Evolutionary conservation across 352 stramenopile species (phyloP).

Genomic region (Phytopythium litorale): DNA sequence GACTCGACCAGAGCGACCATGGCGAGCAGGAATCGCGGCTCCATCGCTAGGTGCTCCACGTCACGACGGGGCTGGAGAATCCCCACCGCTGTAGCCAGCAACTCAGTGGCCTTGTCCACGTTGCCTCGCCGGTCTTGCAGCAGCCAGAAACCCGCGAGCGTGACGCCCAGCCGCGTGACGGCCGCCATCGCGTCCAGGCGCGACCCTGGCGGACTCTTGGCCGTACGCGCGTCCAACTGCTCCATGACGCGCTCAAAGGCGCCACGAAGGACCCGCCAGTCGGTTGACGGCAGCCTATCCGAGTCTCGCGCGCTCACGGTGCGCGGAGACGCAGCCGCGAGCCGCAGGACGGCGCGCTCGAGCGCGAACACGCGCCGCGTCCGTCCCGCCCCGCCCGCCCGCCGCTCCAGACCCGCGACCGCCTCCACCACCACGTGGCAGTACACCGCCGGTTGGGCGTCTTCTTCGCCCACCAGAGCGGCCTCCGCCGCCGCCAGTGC

Average conservation of each 20-base stretch:
- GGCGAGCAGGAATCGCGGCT: conserved; percentile 40
- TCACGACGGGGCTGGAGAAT: conserved; percentile 9
- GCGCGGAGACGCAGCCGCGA: background rate
- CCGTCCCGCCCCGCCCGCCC: background rate
- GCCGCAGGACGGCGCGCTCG: background rate
- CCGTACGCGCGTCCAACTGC: conserved; percentile 1
- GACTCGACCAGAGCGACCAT: conserved; percentile 28
- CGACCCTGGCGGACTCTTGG: background rate
- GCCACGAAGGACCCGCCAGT: conserved; percentile 14
- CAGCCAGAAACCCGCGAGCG: conserved; percentile 34
- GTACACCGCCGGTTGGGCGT: background rate
- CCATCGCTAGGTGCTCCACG: conserved; percentile 12
- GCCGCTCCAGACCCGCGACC: background rate
- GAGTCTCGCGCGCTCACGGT: background rate
- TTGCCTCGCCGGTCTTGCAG: conserved; percentile 18
- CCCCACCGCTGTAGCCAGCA: conserved; percentile 22
- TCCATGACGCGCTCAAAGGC: conserved; percentile 18
- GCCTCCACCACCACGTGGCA: conserved; percentile 6
- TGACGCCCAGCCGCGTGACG: conserved; percentile 18
- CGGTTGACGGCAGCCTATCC: conserved; percentile 1
- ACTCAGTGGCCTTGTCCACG: conserved; percentile 9
- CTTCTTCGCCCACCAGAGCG: background rate
- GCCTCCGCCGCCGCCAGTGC: conserved; percentile 2
- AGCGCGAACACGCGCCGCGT: conserved; percentile 1
- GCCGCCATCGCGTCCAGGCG: conserved; percentile 4